phyloP scores from a whole-genome alignment of 768 basidiomycete species.

The Porphyrellus cyaneotinctus region DNA sequence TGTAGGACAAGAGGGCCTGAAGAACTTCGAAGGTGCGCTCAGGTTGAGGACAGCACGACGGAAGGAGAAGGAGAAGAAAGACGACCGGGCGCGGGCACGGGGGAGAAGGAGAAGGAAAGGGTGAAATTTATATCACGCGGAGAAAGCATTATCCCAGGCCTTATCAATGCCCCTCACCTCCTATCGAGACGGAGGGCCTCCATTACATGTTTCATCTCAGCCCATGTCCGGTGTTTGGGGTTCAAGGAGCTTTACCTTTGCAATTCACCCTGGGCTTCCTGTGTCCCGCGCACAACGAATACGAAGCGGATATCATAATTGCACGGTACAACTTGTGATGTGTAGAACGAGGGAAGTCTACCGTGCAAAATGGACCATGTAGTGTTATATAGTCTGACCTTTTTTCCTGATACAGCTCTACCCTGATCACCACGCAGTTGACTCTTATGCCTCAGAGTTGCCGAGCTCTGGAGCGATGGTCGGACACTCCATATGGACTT shows the following conservation, averaged over 20 bases:
- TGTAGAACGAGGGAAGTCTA: too few species aligned
- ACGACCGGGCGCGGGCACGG: slow-evolving; percentile 75
- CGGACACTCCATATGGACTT: too few species aligned
- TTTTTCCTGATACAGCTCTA: too few species aligned
- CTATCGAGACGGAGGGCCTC: slow-evolving; percentile 14
- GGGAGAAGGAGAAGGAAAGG: slow-evolving; percentile 67
- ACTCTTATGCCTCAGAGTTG: too few species aligned
- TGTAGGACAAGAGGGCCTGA: slow-evolving; percentile 71
- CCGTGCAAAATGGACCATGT: too few species aligned
- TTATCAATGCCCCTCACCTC: slow-evolving; percentile 3
- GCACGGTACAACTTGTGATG: too few species aligned
- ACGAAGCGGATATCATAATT: too few species aligned
- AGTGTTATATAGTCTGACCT: too few species aligned
- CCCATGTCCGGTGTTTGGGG: slow-evolving; percentile 65
- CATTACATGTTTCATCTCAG: slow-evolving; percentile 9
- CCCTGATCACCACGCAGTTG: too few species aligned
- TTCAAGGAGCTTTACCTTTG: slow-evolving; percentile 75
- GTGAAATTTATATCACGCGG: slow-evolving; percentile 29
- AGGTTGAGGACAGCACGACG: slow-evolving; percentile 69
- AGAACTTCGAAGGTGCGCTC: slow-evolving; percentile 79
- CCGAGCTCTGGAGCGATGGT: too few species aligned
- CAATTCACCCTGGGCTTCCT: slow-evolving; percentile 48
- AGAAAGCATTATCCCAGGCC: slow-evolving; percentile 9
- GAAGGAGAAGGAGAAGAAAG: slow-evolving; percentile 79
- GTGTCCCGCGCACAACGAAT: slow-evolving; percentile 48